Evolutionary conservation across 164 flowering plant species (phyloP), one percentile per base, ranked within the genome.

Genomic region (Liquidambar formosana): DNA sequence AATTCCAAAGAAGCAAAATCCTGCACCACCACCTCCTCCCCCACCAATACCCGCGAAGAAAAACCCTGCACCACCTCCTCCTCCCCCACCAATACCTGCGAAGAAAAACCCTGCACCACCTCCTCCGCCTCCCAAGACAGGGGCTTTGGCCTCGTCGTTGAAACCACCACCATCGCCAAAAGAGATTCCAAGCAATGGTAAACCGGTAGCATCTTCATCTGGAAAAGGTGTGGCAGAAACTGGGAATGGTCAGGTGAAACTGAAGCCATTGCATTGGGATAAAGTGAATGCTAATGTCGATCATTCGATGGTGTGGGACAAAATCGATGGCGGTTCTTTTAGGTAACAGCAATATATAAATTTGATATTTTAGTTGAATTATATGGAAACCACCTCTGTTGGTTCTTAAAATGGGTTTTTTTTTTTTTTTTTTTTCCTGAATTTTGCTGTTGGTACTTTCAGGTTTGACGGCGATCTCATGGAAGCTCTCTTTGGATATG

Each of bases 231-330:
- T 16, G 3, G 27, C 26, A 58, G 72, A 56, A 38, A 45, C 25
- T 19, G 74, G 51, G 6, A 67, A 64, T 33, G 84, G 72, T 16
- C 85, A 83, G 71, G 77, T 89, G 38, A 90, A 88, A 68, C 44
- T 95, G 76, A 93, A 90, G 81, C 93, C 99, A 1, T 71, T 93
- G 76, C 98, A 91, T 53, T 93, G 97, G 97, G 99, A 93, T 59
- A 89, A 93, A 69, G 84, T 95, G 58, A 82, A 82, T 58, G 78
- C 81, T 0, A 81, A 89, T 51, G 69, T 78, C 0, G 84, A 88
- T 33, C 96, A 91, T 69, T 90, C 99, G 33, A 93, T 88, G 97
- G 97, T 87, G 16, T 90, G 97, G 99, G 87, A 88, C 81, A 89
- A 90, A 59, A 71, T 91, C 41, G 77, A 80, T 15, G 73, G 60